These are phyloP conservation scores for Ogataea hybrid DNA, from an alignment of 1,139 yeast genomes.

Conservation along the genomic window DNA sequence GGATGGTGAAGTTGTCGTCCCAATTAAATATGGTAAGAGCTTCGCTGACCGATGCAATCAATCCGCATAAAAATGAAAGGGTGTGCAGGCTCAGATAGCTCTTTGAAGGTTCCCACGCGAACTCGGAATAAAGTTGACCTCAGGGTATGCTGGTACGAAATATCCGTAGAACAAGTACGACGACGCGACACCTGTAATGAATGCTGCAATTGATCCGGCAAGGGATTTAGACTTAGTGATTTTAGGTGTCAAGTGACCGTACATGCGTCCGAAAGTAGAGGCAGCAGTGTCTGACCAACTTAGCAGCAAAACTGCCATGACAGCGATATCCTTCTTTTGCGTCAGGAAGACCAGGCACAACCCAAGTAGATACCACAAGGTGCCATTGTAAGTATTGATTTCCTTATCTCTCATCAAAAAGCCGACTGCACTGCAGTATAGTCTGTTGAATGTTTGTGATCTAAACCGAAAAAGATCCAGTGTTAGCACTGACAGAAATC, in stretches of 20 bases:
- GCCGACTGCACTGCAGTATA: constrained; percentile 67
- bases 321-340: constrained; percentile 77
- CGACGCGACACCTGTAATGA: constrained; percentile 63
- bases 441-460: constrained; percentile 56
- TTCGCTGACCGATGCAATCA: constrained; percentile 84
- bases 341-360: constrained; percentile 63
- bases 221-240: constrained; percentile 71
- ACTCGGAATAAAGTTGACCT: constrained; percentile 47
- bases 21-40: constrained; percentile 68
- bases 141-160: constrained; percentile 58
- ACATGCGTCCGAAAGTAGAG: constrained; percentile 83
- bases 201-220: constrained; percentile 89
- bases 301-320: constrained; percentile 72
- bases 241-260: constrained; percentile 81
- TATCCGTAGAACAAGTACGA: constrained; percentile 70
- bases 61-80: constrained; percentile 65
- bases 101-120: constrained; percentile 61
- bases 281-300: constrained; percentile 99
- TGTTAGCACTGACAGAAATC: constrained; percentile 54
- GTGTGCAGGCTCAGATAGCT: constrained; percentile 52
- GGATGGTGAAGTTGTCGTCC: constrained; percentile 95
- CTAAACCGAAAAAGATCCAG: constrained; percentile 70
- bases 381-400: constrained; percentile 71
- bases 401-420: constrained; percentile 84
- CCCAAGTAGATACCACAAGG: constrained; percentile 81